Base-by-base conservation (phyloP, 306 rosid species). In the Nissolia schottii region DNA sequence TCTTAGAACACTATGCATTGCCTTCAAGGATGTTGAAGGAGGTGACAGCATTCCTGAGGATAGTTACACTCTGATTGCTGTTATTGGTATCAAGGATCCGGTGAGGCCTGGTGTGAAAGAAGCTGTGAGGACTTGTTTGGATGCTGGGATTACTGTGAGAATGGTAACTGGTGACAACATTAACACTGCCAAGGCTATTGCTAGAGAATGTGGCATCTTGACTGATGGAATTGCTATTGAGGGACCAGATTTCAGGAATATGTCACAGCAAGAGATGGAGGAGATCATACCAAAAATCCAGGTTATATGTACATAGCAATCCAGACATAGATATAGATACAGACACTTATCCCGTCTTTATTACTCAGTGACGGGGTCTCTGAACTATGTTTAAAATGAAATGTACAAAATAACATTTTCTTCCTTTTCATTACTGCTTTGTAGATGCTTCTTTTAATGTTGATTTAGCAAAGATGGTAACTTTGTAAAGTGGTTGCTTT, bases 121-220 rank as follows among this genome's bases (percentile, higher is more conserved):
- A 74, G 96, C 97, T 3, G 99, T 94, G 5, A 60, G 85, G 83
- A 81, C 83, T 4, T 91, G 99, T 78, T 80, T 87, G 66, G 90
- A 64, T 7, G 97, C 96, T 25, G 99, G 99, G 35, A 94, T 89
- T 14, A 74, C 77, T 0, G 92, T 90, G 38, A 70, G 97, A 75
- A 94, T 94, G 96, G 92, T 91, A 49, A 94, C 96, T n/a, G 97
- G 99, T 19, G 99, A 94, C 70, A 91, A 91, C 76, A 91, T 94
- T 35, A 79, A 87, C 15, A 94, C 99, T 7, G 99, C 99, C 32
- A 94, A 89, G 85, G 97, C 99, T 69, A 91, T 94, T 73, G 97
- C 97, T 70, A 86, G 60, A 73, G 97, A 94, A 78, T 94, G 99
- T 61, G 99, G 96, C 25, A 94, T 94, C 62, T 78, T 94, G 82